These are phyloP conservation scores for Carex pumila DNA, from an alignment of 176 grass and related monocot species.

Conservation along the genomic window DNA sequence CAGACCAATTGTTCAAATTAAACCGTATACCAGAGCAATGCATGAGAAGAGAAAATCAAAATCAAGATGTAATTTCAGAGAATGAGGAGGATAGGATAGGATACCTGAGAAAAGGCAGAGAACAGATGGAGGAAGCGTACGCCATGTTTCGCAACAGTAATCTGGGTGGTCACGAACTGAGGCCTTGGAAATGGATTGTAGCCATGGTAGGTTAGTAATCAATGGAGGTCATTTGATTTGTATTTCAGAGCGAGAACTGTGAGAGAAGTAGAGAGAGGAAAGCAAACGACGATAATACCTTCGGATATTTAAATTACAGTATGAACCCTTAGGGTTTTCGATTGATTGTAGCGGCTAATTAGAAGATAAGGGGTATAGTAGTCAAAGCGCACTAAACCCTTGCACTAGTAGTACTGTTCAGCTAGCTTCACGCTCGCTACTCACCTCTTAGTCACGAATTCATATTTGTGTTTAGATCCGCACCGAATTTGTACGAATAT, in stretches of 20 bases:
- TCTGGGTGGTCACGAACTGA: not conserved
- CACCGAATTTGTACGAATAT: too few species aligned
- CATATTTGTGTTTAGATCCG: too few species aligned
- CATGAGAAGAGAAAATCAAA: not conserved
- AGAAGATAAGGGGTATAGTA: not conserved
- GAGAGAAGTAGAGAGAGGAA: not conserved
- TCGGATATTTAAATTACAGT: not conserved
- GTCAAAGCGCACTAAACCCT: not conserved
- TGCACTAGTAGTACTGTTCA: not conserved
- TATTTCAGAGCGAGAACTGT: not conserved
- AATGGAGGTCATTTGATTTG: not conserved
- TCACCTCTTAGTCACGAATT: too few species aligned
- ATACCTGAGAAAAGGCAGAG: conserved; percentile 2
- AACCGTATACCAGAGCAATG: too few species aligned
- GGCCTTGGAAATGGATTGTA: not conserved
- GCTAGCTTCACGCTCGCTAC: too few species aligned
- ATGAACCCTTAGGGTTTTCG: not conserved
- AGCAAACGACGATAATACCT: not conserved
- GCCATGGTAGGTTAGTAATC: not conserved
- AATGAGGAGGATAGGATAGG: not conserved
- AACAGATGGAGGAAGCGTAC: not conserved
- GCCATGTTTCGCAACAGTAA: not conserved
- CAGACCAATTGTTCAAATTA: not conserved
- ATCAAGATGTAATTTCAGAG: not conserved
- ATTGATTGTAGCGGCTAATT: not conserved